These are phyloP conservation scores for Blastobotrys ciferrii DNA, from an alignment of 1,139 yeast genomes.

Conservation along the genomic window DNA sequence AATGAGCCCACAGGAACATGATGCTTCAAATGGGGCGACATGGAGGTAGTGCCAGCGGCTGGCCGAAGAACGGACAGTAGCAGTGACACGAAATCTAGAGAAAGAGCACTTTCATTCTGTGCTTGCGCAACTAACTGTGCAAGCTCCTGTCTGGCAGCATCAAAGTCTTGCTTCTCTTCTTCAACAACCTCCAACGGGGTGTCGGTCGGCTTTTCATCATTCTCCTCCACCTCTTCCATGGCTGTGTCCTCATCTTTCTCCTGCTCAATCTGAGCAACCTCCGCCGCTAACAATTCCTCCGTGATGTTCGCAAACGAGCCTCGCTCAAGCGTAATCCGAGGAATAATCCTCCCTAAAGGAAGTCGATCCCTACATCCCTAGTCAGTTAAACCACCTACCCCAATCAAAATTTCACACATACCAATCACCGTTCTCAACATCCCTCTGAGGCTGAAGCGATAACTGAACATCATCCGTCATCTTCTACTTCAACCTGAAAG, in stretches of 20 bases:
- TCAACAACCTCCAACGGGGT: constrained; percentile 17
- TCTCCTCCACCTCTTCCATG: constrained; percentile 19
- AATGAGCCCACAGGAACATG: constrained; percentile 79
- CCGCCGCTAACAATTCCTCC: constrained; percentile 53
- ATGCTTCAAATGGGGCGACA: constrained; percentile 82
- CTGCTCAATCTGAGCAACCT: constrained; percentile 36
- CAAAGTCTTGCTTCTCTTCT: constrained; percentile 44
- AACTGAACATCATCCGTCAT: constrained; percentile 12
- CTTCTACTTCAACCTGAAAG: background rate
- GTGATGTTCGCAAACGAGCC: constrained; percentile 51
- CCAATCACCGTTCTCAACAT: constrained; percentile 10
- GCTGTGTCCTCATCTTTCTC: constrained; percentile 12
- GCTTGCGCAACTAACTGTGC: constrained; percentile 60
- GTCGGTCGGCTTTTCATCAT: constrained; percentile 20
- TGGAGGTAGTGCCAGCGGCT: constrained; percentile 78
- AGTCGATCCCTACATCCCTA: background rate
- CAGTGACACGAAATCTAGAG: constrained; percentile 83
- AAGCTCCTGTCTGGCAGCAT: constrained; percentile 55
- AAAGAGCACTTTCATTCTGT: constrained; percentile 81
- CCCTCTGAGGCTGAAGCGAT: constrained; percentile 14
- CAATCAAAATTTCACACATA: constrained; percentile 1
- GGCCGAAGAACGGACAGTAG: constrained; percentile 81
- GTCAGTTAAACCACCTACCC: too few species aligned
- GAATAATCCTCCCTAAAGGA: constrained; percentile 41
- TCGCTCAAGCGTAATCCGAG: constrained; percentile 47